Evolutionary conservation across 2,329 filamentous ascomycete species (phyloP), one percentile per base, ranked within the genome.

Genomic region (Pseudogymnoascus sp.): DNA sequence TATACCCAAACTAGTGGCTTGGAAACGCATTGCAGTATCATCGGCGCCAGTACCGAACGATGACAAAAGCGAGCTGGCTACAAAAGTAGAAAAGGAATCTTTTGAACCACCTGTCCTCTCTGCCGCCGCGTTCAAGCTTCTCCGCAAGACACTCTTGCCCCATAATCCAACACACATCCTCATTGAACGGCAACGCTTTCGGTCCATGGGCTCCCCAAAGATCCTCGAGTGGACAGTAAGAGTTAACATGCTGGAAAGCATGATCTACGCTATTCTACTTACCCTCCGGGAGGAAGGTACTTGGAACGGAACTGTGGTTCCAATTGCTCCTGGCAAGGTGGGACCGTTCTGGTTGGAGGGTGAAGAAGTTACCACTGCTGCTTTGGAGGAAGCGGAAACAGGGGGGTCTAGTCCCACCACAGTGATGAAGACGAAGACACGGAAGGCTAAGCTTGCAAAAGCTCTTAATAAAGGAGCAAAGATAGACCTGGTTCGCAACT

Each of bases 211-310:
- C 7, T 80, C 77, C 0, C 76, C 83, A 0, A 82, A 85, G 0
- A 85, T 95, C 1, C 83, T 86, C 65, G 90, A 95, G 74, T 95
- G 91, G 91, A 93, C 90, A 2, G 73, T 94, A 42, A 80, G 90
- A 1, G 90, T 95, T 7, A 93, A 93, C 67, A 87, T 89, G 69
- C 81, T 95, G 21, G 91, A 95, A 73, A 84, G 85, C 3, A 94
- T 94, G 85, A 75, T 95, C 0, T 89, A 92, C 77, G 87, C 88
- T 7, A 80, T 86, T 11, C 73, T 93, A 38, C 78, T 81, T 60
- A 82, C 86, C 0, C 70, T 90, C 59, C 75, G 75, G 53, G 72
- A 75, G 16, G 73, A 80, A 59, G 76, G 75, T 1, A 63, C 72
- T 2, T 79, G 77, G 77, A 66, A 70, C 16, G 77, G 77, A n/a